A percentile compares a stretch with the other conserved stretches of the same genome.
These are phyloP conservation scores for Solanum lignicaule DNA, from an alignment of 257 asterid species.

Conservation along the genomic window DNA sequence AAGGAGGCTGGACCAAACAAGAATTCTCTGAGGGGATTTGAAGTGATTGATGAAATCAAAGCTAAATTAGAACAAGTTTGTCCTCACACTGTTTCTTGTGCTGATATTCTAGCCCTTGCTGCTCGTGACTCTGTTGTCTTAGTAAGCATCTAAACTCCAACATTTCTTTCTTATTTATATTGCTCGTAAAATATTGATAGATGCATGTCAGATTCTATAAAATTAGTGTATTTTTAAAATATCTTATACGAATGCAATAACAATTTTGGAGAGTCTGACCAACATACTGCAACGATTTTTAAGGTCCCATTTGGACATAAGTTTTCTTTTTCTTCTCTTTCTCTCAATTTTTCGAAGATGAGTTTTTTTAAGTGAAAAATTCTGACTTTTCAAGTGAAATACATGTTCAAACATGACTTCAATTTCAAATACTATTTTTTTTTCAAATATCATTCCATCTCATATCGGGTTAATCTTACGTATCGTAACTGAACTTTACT, in stretches of 20 bases:
- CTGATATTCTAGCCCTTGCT: conserved; percentile 54
- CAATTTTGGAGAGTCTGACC: background rate
- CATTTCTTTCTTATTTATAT: background rate
- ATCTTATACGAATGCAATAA: too few species aligned
- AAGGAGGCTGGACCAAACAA: conserved; percentile 65
- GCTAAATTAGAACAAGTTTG: background rate
- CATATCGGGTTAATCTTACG: background rate
- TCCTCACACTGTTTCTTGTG: background rate
- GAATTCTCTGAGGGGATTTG: conserved; percentile 53
- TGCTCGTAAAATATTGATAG: too few species aligned
- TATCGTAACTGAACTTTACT: background rate
- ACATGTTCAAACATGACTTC: background rate
- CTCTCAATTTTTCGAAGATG: background rate
- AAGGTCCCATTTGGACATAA: background rate
- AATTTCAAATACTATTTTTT: background rate
- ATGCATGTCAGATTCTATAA: too few species aligned
- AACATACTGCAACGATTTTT: background rate
- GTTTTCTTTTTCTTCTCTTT: too few species aligned
- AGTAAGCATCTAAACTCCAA: conserved; percentile 18
- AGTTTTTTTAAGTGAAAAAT: background rate
- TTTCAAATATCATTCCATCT: background rate
- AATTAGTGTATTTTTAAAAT: too few species aligned
- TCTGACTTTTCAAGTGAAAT: background rate
- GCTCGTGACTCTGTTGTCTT: conserved; percentile 55
- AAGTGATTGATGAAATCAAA: background rate